These are phyloP conservation scores for Phaeosphaeria sp. DNA, from an alignment of 2,329 filamentous ascomycete species.

Conservation along the genomic window DNA sequence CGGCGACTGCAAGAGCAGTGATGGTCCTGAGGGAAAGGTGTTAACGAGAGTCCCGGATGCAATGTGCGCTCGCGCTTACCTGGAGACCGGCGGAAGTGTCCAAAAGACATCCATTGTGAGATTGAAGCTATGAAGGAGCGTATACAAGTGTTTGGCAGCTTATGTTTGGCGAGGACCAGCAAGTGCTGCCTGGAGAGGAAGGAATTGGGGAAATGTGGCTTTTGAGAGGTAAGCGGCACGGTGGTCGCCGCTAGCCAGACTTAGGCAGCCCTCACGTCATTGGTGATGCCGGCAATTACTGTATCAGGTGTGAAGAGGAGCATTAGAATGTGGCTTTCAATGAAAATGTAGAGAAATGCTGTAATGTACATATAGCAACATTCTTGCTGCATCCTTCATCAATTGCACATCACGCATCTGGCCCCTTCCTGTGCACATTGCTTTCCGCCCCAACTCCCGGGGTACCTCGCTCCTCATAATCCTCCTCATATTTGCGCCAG, in stretches of 20 bases:
- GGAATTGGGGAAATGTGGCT: constrained; percentile 24
- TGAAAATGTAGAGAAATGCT: neutral
- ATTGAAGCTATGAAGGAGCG: constrained; percentile 25
- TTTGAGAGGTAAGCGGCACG: constrained; percentile 21
- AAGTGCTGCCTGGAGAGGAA: constrained; percentile 41
- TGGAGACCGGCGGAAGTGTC: constrained; percentile 70
- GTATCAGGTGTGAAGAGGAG: neutral
- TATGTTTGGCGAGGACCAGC: constrained; percentile 40
- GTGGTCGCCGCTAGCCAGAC: constrained; percentile 1
- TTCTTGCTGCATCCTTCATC: neutral
- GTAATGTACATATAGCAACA: neutral
- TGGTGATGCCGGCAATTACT: neutral
- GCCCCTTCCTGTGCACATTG: constrained; percentile 25
- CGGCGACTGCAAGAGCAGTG: constrained; percentile 67
- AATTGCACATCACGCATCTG: neutral
- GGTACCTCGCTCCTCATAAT: constrained; percentile 56
- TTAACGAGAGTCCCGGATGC: constrained; percentile 40
- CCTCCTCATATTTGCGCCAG: constrained; percentile 72
- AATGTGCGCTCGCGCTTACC: constrained; percentile 56
- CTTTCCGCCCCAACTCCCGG: constrained; percentile 46
- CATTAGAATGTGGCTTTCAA: neutral
- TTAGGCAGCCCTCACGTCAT: constrained; percentile 2
- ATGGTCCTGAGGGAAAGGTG: constrained; percentile 67
- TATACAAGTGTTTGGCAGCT: constrained; percentile 20
- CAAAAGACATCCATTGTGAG: constrained; percentile 67